phyloP scores from a whole-genome alignment of 495 filamentous ascomycete species.

The Aspergillus bertholletiae region DNA sequence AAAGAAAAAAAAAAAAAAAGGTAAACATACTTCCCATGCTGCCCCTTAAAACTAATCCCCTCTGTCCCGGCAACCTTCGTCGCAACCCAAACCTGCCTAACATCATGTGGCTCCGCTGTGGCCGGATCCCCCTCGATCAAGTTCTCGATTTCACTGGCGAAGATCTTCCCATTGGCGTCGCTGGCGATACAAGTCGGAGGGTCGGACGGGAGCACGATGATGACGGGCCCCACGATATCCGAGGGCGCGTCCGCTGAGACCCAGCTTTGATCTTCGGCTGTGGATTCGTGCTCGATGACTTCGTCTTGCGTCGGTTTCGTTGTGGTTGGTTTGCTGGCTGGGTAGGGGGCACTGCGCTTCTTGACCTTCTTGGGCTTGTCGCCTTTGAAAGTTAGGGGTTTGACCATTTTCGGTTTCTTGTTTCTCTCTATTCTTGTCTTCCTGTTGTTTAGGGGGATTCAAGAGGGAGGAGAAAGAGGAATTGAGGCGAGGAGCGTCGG shows the following conservation, averaged over 20 bases:
- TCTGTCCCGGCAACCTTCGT: conserved; percentile 81
- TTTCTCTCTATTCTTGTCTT: too few relatives aligned
- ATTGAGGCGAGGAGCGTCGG: too few relatives aligned
- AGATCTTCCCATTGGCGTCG: conserved; percentile 82
- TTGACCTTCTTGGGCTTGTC: conserved; percentile 95
- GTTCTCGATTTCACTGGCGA: conserved; percentile 74
- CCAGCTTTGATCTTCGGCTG: conserved; percentile 75
- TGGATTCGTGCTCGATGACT: conserved; percentile 28
- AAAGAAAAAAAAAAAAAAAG: background rate
- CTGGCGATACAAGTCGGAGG: conserved; percentile 70
- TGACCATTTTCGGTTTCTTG: conserved; percentile 61
- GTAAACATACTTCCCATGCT: conserved; percentile 74
- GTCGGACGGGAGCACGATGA: conserved; percentile 72
- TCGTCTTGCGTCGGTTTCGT: conserved; percentile 28
- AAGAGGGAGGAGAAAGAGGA: too few relatives aligned
- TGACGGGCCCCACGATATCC: conserved; percentile 81
- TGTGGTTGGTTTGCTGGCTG: conserved; percentile 31
- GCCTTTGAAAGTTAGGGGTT: conserved; percentile 90
- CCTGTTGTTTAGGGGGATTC: too few relatives aligned
- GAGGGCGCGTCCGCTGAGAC: conserved; percentile 72
- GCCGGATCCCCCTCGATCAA: conserved; percentile 71
- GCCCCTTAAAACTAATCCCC: conserved; percentile 75
- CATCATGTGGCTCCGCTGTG: conserved; percentile 89
- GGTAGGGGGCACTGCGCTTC: conserved; percentile 32
- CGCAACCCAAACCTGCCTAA: conserved; percentile 92